These are phyloP conservation scores for Haplosporangium sp. DNA, from an alignment of 371 early-diverging fungal genomes.

Conservation along the genomic window DNA sequence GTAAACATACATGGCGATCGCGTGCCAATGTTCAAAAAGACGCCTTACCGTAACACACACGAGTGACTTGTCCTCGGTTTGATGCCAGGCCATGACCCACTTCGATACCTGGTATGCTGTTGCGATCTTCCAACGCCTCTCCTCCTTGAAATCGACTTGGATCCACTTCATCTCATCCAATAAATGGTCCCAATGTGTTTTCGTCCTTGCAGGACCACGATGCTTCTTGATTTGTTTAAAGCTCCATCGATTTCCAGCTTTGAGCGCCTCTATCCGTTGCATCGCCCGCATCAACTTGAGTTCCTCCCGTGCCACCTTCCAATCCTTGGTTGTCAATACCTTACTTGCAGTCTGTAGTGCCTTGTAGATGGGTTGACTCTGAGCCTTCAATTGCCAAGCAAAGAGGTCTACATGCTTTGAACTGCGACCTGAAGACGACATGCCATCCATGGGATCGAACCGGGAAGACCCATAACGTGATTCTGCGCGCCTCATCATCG, in stretches of 20 bases:
- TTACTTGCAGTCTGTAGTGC: constrained; percentile 79
- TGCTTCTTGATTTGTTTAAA: constrained; percentile 84
- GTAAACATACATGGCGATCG: no score
- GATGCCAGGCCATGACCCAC: constrained; percentile 89
- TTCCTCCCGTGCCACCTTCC: constrained; percentile 91
- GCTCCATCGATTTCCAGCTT: constrained; percentile 82
- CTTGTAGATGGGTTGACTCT: constrained; percentile 76
- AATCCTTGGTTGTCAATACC: constrained; percentile 80
- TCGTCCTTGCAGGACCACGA: constrained; percentile 74
- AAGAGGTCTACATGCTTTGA: constrained; percentile 64
- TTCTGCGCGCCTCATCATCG: constrained; percentile 43
- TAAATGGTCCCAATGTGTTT: constrained; percentile 90
- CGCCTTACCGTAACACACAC: constrained; percentile 72
- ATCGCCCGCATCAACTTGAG: constrained; percentile 78
- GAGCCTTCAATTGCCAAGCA: constrained; percentile 82
- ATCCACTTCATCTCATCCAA: constrained; percentile 94
- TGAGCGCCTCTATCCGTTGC: constrained; percentile 82
- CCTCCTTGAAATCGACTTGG: constrained; percentile 87
- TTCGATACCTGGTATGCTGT: constrained; percentile 74
- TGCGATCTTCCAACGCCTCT: constrained; percentile 87
- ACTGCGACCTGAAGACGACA: constrained; percentile 27
- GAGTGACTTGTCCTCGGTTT: constrained; percentile 72
- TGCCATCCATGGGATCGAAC: constrained; percentile 36
- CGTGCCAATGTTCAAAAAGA: no score
- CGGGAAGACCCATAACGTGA: constrained; percentile 36